phyloP scores from a whole-genome alignment of 1,284 basidiomycete species.

The Sanghuangporus weigelae region DNA sequence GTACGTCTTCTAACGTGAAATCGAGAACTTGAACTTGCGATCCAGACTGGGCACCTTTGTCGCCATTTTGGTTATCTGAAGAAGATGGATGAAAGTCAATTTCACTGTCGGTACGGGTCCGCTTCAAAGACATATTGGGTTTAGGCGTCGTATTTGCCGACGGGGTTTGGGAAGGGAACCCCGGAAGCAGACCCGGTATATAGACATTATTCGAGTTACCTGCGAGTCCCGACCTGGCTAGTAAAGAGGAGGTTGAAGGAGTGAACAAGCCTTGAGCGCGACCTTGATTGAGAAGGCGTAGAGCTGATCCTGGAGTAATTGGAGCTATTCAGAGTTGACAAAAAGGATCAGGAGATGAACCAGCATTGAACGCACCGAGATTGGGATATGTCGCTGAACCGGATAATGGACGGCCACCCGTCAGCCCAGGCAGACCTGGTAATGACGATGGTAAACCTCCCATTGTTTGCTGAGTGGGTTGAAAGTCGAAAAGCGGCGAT shows the following conservation, averaged over 20 bases:
- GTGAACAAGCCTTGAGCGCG: constrained; percentile 82
- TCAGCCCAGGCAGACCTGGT: constrained; percentile 33
- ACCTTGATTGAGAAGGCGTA: constrained; percentile 75
- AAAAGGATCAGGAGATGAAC: constrained; percentile 26
- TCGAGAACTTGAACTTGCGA: constrained; percentile 20
- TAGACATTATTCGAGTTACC: constrained; percentile 12
- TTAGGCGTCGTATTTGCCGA: background rate
- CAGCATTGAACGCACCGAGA: constrained; percentile 35
- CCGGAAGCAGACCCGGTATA: constrained; percentile 21
- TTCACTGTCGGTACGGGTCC: constrained; percentile 17
- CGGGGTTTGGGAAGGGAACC: constrained; percentile 5
- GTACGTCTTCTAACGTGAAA: constrained; percentile 36
- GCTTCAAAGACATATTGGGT: constrained; percentile 9
- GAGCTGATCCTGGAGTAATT: constrained; percentile 76
- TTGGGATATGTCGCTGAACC: constrained; percentile 44
- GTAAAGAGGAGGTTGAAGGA: constrained; percentile 59
- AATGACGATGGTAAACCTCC: constrained; percentile 45
- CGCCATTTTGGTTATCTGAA: background rate
- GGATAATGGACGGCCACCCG: constrained; percentile 46
- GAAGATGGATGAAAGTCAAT: constrained; percentile 2
- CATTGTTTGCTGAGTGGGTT: constrained; percentile 67
- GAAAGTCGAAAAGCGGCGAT: constrained; percentile 87
- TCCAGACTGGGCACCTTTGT: constrained; percentile 11
- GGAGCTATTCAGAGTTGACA: constrained; percentile 66
- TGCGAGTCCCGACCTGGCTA: constrained; percentile 17